These are phyloP conservation scores for Curvularia sp. DNA, from an alignment of 2,329 filamentous ascomycete genomes.

Conservation along the genomic window DNA sequence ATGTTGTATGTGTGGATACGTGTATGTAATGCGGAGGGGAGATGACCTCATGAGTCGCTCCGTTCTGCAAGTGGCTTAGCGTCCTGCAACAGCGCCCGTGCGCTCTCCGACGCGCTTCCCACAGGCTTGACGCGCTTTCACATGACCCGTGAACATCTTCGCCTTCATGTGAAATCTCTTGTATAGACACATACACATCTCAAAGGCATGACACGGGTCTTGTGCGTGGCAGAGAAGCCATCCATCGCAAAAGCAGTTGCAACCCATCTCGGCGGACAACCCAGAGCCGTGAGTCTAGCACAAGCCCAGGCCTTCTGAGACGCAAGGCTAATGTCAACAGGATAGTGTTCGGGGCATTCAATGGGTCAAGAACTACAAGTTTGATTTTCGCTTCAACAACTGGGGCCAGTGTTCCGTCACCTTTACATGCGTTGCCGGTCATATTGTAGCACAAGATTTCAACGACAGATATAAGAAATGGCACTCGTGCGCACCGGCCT, in stretches of 20 bases:
- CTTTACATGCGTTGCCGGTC: slow-evolving; percentile 93
- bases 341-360: slow-evolving; percentile 69
- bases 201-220: slow-evolving; percentile 60
- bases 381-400: slow-evolving; percentile 84
- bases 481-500: slow-evolving; percentile 78
- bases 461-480: slow-evolving; percentile 76
- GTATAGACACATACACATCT: slow-evolving; percentile 10
- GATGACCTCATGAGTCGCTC: slow-evolving; percentile 42
- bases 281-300: slow-evolving; percentile 65
- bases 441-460: slow-evolving; percentile 85
- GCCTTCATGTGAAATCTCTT: slow-evolving; percentile 8
- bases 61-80: slow-evolving; percentile 21
- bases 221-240: slow-evolving; percentile 86
- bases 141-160: slow-evolving; percentile 34
- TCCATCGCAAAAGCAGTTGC: slow-evolving; percentile 96
- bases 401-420: slow-evolving; percentile 86
- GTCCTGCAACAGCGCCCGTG: slow-evolving; percentile 23
- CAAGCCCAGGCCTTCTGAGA: background rate
- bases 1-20: background rate
- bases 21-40: slow-evolving; percentile 2
- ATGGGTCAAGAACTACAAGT: slow-evolving; percentile 94
- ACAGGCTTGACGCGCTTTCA: slow-evolving; percentile 44
- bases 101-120: slow-evolving; percentile 29
- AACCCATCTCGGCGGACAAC: slow-evolving; percentile 82
- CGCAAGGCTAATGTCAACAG: slow-evolving; percentile 55